Conservation (phyloP, 306 rosid genomes). For the Prunus mira region DNA sequence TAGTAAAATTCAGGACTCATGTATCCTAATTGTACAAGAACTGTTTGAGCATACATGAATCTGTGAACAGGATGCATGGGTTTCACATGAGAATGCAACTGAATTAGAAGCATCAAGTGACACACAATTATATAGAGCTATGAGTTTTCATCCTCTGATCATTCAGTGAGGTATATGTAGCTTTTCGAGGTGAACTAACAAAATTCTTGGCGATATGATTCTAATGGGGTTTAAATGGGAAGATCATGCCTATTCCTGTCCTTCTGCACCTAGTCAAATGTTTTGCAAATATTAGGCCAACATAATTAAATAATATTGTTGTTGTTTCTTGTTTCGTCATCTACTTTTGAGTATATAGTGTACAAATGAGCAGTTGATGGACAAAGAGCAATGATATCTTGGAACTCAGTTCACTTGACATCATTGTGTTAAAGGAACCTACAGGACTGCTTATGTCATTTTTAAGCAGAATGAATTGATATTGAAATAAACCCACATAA, state of each 20-base stretch:
- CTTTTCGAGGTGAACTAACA: conserved; percentile 11
- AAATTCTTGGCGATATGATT: not conserved
- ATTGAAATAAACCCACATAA: not conserved
- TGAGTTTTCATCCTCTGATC: conserved; percentile 18
- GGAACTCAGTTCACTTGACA: not conserved
- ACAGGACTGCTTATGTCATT: not conserved
- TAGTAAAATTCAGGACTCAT: not conserved
- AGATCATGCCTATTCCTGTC: conserved; percentile 1
- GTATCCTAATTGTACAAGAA: not conserved
- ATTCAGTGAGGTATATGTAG: conserved; percentile 24
- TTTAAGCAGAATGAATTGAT: not conserved
- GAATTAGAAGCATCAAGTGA: conserved; percentile 21
- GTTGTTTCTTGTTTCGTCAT: not conserved
- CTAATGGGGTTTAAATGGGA: not conserved
- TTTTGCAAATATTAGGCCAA: not conserved
- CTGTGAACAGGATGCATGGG: conserved; percentile 24
- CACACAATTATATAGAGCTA: conserved; percentile 20
- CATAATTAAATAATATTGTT: not conserved
- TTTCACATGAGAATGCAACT: conserved; percentile 28
- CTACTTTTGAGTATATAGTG: not conserved
- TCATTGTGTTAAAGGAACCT: not conserved
- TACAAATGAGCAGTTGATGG: not conserved
- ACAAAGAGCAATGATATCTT: not conserved
- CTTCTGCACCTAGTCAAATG: not conserved
- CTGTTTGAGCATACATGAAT: conserved; percentile 9